Evolutionary conservation across 768 basidiomycete genomes (phyloP).

Genomic region (Albatrellus ellisii): DNA sequence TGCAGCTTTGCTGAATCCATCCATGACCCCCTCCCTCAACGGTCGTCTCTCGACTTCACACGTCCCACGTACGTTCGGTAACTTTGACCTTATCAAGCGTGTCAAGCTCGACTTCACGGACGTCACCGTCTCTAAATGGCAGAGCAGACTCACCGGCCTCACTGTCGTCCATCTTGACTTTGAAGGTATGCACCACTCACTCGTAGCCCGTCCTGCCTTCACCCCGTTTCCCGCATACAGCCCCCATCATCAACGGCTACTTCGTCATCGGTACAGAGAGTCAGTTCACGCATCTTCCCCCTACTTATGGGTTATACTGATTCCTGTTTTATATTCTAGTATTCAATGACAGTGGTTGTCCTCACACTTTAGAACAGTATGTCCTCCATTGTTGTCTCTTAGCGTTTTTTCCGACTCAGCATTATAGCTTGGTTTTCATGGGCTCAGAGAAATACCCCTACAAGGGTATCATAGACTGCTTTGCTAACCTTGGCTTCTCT

Average conservation of each 20-base stretch:
- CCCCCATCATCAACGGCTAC: slow-evolving; percentile 83
- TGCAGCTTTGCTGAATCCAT: background rate
- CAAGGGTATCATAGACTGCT: slow-evolving; percentile 89
- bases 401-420: background rate
- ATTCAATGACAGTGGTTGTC: slow-evolving; percentile 90
- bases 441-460: slow-evolving; percentile 93
- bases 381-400: slow-evolving; percentile 17
- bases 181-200: slow-evolving; percentile 42
- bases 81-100: slow-evolving; percentile 73
- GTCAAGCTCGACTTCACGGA: slow-evolving; percentile 72
- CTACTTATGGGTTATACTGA: too few species aligned
- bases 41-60: background rate
- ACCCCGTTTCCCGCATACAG: slow-evolving; percentile 24
- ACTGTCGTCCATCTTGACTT: slow-evolving; percentile 86
- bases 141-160: slow-evolving; percentile 76
- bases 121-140: slow-evolving; percentile 78
- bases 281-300: slow-evolving; percentile 22
- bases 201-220: background rate
- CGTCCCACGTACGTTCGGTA: slow-evolving; percentile 36
- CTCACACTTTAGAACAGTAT: slow-evolving; percentile 93
- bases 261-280: slow-evolving; percentile 88
- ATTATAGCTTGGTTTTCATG: slow-evolving; percentile 73
- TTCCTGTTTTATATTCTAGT: slow-evolving; percentile 30
- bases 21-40: slow-evolving; percentile 7
- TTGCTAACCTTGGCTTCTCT: slow-evolving; percentile 90